phyloP scores from a whole-genome alignment of 140 eudicot genomes.

The Anethum foeniculum region DNA sequence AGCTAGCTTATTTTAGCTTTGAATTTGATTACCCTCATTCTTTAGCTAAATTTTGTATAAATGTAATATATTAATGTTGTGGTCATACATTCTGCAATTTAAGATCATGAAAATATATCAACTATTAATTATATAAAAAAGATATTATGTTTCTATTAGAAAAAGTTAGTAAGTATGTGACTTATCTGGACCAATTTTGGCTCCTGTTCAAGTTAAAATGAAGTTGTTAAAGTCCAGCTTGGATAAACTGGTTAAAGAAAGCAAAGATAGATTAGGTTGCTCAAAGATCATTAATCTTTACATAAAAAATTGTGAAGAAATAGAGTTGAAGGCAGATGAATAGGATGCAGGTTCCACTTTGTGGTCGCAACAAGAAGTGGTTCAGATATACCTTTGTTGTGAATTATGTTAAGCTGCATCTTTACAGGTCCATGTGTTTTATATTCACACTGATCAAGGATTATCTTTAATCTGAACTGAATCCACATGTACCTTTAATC shows the following conservation, averaged over 20 bases:
- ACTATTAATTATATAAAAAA: too few species aligned
- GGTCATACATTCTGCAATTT: neutral
- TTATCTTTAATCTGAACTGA: neutral
- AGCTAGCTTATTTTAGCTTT: too few species aligned
- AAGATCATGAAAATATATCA: too few species aligned
- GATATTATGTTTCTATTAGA: too few species aligned
- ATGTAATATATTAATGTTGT: too few species aligned
- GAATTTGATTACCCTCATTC: too few species aligned
- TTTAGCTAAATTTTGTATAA: too few species aligned
- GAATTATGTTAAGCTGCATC: neutral
- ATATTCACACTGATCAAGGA: neutral
- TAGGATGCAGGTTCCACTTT: too few species aligned
- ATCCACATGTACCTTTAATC: neutral
- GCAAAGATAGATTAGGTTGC: slow-evolving; percentile 31
- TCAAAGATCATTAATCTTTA: slow-evolving; percentile 33
- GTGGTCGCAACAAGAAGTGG: too few species aligned
- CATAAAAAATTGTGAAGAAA: slow-evolving; percentile 15
- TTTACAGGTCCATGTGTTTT: neutral
- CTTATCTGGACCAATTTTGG: slow-evolving; percentile 19
- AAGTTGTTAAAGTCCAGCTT: slow-evolving; percentile 51
- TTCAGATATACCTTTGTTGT: neutral
- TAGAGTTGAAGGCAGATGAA: neutral
- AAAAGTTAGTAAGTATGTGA: neutral
- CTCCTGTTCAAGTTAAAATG: slow-evolving; percentile 51
- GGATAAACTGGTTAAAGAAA: slow-evolving; percentile 44